Percentiles rank a stretch among this genome's conserved stretches.
phyloP scores from a whole-genome alignment of 2,329 filamentous ascomycete genomes.

The Thermoascus crustaceus region DNA sequence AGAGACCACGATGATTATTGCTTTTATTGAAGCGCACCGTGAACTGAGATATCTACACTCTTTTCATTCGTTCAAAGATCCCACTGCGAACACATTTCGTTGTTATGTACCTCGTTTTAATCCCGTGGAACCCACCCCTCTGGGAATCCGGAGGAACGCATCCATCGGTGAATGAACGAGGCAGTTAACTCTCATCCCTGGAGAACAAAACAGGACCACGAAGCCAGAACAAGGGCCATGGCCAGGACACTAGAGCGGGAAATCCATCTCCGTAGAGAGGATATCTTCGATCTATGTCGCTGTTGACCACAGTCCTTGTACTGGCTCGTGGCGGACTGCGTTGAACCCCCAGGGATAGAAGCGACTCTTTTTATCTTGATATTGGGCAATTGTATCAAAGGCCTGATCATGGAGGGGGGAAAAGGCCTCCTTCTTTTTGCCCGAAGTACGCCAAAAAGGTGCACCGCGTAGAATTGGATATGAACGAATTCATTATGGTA shows the following conservation, averaged over 20 bases:
- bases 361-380: conserved; percentile 25
- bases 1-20: neutral
- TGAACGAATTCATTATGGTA: neutral
- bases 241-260: conserved; percentile 12
- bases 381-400: conserved; percentile 54
- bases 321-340: neutral
- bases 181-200: conserved; percentile 9
- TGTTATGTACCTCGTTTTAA: conserved; percentile 31
- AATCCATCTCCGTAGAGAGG: conserved; percentile 30
- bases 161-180: conserved; percentile 18
- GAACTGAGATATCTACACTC: neutral
- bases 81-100: no score
- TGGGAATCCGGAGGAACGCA: conserved; percentile 10
- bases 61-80: no score
- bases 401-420: conserved; percentile 39
- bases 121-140: conserved; percentile 25
- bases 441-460: conserved; percentile 20
- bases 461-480: neutral
- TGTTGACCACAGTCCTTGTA: neutral
- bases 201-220: conserved; percentile 9
- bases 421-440: conserved; percentile 50
- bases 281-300: conserved; percentile 19
- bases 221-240: conserved; percentile 1
- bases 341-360: neutral
- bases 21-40: neutral